Base-by-base conservation (phyloP, 371 early-diverging fungal species). In the Batkoa obscura region DNA sequence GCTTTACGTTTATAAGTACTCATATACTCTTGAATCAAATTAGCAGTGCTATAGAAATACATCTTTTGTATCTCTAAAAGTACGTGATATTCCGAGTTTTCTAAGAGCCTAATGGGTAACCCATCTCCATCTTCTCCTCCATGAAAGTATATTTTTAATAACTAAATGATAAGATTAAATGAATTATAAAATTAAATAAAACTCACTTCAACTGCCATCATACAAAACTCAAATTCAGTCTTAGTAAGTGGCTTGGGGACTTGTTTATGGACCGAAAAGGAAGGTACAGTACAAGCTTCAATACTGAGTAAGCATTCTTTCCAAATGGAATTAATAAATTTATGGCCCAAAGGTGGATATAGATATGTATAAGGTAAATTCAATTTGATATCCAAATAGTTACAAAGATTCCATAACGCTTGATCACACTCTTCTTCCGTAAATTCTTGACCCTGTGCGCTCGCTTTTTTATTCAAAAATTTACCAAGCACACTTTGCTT, bases 41-140 rank as follows among this genome's bases (percentile, higher is more conserved):
- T 66, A 32, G 76, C 75, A 3, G 76, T 72, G 8, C 73, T 68
- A 62, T 71, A 55, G 55, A 75, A 74, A 58, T 83, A 85, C 49
- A 79, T 74, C 10, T 69, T 68, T 37, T 72, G 74, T 48, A 81
- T 74, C 8, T 72, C 69, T 48, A 75, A 55, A 30, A 86, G 68
- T 37, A 80, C 79, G 34, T 70, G 66, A 68, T 88, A 92, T 65
- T 83, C 82, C 2, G 75, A 68, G 37, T 72, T 83, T 59, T 86
- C 89, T 1, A 94, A 70, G 17, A 74, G 71, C 2, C 80, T 78
- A 43, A 75, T 56, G 0, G 89, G 73, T 34, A 89, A 71, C 0
- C 83, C 86, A 59, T 93, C 82, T 6, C 81, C 84, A 41, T 80
- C 83, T 51, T 84, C 85, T 50, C 87, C 92, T 47, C 88, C 94